These are phyloP conservation scores for Neltuma alba DNA, from an alignment of 306 rosid species.

Conservation along the genomic window DNA sequence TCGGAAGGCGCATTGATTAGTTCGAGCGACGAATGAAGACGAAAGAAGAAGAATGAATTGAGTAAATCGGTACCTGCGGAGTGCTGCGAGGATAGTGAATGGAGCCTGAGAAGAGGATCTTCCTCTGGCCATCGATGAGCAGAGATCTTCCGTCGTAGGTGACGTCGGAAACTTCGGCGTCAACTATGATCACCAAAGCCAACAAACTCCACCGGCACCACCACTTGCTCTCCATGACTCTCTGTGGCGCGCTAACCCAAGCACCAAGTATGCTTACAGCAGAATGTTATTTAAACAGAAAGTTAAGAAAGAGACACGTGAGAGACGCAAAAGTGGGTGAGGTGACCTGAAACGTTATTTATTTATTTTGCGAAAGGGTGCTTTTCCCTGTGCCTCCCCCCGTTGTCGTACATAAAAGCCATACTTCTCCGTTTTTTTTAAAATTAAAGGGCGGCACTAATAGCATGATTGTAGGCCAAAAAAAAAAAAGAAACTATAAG, in stretches of 20 bases:
- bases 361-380: background rate
- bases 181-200: background rate
- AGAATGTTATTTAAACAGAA: background rate
- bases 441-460: too few species aligned
- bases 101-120: constrained; percentile 75
- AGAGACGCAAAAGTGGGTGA: constrained; percentile 39
- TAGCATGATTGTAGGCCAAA: too few species aligned
- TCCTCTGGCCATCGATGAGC: constrained; percentile 63
- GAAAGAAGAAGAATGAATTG: background rate
- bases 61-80: constrained; percentile 54
- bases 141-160: constrained; percentile 85
- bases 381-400: background rate
- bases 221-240: constrained; percentile 31
- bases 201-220: constrained; percentile 31
- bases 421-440: too few species aligned
- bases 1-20: background rate
- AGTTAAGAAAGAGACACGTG: constrained; percentile 11
- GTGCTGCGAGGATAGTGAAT: constrained; percentile 94
- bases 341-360: constrained; percentile 19
- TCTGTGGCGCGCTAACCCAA: background rate
- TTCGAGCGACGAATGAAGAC: background rate
- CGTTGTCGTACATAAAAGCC: background rate
- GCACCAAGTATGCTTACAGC: background rate
- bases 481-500: too few species aligned
- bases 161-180: constrained; percentile 30